Evolutionary conservation across 495 filamentous ascomycete species (phyloP), one percentile per base, ranked within the genome.

Genomic region (Corynascus novoguineensis): DNA sequence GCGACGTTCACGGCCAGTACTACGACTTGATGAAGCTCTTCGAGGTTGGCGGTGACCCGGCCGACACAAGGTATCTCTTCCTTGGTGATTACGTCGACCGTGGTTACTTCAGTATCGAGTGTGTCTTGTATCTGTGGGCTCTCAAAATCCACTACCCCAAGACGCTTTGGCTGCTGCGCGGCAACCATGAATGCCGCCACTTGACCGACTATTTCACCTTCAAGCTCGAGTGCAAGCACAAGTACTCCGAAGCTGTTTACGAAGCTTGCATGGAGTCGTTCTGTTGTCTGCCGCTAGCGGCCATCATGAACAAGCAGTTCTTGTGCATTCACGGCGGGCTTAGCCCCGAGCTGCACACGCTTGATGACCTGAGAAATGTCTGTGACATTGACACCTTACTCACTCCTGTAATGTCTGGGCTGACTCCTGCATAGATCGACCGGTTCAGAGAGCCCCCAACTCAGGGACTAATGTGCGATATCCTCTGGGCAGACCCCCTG

Each of bases 241-340:
- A 98, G 68, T 98, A 98, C 73, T 95, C 89, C 47, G 93, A 97
- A 74, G 81, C 81, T 61, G 85, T 98, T 58, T 98, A 98, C 70
- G 93, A 98, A 71, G 93, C 93, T 35, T 97, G 93, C 74, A 92
- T 96, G 83, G 90, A 97, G 58, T 92, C 93, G 29, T 98, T 98
- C 81, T 98, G 93, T 70, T 79, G 86, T 62, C 78, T 98, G 63
- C 93, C 93, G 46, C 79, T 98, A 69, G 93, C 93, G 59, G 93
- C 93, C 17, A 84, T 98, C 57, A 98, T 98, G 93, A 98, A 98
- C 81, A 98, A 97, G 79, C 93, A 98, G 63, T 98, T 98, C 72
- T 76, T 98, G 64, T 98, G 93, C 73, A 98, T 98, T 60, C 93
- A 98, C 69, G 93, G 93, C 60, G 93, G 93, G 48, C 77, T 98